Conservation (phyloP, 1,139 yeast genomes). For the Sugiyamaella xylanicola region DNA sequence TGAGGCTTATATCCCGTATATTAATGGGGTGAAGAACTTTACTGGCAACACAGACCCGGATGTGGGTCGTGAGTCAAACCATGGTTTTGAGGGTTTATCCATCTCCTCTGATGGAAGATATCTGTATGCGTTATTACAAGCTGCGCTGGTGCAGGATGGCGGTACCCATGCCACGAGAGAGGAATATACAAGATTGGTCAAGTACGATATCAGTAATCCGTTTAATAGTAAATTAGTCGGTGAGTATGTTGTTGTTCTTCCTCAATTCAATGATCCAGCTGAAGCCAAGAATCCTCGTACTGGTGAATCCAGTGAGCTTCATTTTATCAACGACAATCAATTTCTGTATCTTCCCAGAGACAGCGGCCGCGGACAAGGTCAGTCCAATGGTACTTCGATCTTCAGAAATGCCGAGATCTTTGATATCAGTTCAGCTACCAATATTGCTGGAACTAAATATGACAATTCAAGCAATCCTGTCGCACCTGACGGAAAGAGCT, state of each 20-base stretch:
- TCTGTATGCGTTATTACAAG: conserved; percentile 26
- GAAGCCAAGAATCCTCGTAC: conserved; percentile 28
- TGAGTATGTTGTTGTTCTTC: conserved; percentile 27
- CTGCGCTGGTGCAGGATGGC: conserved; percentile 29
- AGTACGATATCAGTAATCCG: conserved; percentile 24
- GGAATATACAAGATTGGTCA: conserved; percentile 25
- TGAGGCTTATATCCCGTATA: conserved; percentile 26
- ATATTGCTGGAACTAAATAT: conserved; percentile 24
- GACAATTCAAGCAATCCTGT: conserved; percentile 24
- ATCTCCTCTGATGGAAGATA: conserved; percentile 26
- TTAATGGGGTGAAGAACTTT: conserved; percentile 25
- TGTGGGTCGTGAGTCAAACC: conserved; percentile 27
- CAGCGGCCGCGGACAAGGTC: conserved; percentile 23
- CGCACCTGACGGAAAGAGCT: conserved; percentile 27
- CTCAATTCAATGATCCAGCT: conserved; percentile 26
- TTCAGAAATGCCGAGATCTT: conserved; percentile 25
- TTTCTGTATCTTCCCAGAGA: conserved; percentile 27
- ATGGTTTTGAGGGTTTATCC: conserved; percentile 28
- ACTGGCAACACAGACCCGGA: conserved; percentile 27
- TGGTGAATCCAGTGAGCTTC: conserved; percentile 27
- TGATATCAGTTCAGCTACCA: conserved; percentile 24
- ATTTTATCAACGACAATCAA: conserved; percentile 25
- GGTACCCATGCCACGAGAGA: conserved; percentile 30
- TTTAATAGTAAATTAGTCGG: conserved; percentile 21
- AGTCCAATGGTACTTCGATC: conserved; percentile 22